Conservation (phyloP, 148 eudicot genomes). For the Diospyros lotus region DNA sequence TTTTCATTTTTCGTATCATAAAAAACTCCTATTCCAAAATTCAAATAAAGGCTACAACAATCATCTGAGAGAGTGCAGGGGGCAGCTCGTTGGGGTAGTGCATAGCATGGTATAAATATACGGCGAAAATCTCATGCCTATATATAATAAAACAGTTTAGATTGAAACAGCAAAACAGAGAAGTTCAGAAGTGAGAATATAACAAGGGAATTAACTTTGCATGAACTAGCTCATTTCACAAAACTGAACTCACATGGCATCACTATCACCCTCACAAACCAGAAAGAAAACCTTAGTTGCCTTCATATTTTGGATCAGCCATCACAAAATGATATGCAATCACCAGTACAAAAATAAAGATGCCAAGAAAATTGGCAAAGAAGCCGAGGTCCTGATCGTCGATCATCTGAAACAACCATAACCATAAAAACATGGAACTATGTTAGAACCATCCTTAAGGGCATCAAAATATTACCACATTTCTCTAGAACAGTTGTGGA, state of each 20-base stretch:
- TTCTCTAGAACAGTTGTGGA: neutral
- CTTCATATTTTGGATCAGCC: constrained; percentile 46
- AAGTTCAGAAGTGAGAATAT: no score
- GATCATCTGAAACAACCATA: constrained; percentile 23
- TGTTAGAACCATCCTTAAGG: neutral
- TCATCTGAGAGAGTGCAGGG: no score
- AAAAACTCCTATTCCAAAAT: no score
- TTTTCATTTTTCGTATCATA: no score
- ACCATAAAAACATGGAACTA: neutral
- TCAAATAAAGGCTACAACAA: no score
- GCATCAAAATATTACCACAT: neutral
- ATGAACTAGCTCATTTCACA: neutral
- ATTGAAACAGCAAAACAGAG: no score
- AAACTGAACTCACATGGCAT: constrained; percentile 8
- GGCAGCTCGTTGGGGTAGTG: no score
- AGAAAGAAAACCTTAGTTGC: constrained; percentile 22
- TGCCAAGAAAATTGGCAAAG: constrained; percentile 45
- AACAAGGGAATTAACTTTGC: no score
- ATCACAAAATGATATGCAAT: constrained; percentile 41
- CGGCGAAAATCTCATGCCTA: neutral
- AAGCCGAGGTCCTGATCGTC: constrained; percentile 48
- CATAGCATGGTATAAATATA: no score
- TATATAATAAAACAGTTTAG: constrained; percentile 1
- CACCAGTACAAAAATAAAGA: constrained; percentile 34
- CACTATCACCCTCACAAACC: constrained; percentile 1